These are phyloP conservation scores for Moesziomyces antarcticus DNA, from an alignment of 1,284 basidiomycete species.

Conservation along the genomic window DNA sequence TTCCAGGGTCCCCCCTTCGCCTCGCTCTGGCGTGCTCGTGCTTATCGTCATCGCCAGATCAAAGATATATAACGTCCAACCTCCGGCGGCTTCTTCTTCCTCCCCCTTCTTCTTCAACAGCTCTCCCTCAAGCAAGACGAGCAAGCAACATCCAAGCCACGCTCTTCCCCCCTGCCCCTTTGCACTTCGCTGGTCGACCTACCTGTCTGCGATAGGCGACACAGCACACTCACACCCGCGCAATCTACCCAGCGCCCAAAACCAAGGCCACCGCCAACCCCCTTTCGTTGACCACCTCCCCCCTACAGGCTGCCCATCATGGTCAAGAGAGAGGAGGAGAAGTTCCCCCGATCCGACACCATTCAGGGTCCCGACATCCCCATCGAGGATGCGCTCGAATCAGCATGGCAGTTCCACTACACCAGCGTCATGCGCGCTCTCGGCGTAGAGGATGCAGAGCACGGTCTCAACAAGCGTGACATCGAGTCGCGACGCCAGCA, in stretches of 20 bases:
- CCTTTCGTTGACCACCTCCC: too few relatives aligned
- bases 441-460: slow-evolving; percentile 44
- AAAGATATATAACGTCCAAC: slow-evolving; percentile 33
- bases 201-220: slow-evolving; percentile 45
- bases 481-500: slow-evolving; percentile 45
- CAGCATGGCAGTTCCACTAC: slow-evolving; percentile 47
- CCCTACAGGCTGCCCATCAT: slow-evolving; percentile 12
- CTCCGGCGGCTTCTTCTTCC: slow-evolving; percentile 42
- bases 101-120: slow-evolving; percentile 19
- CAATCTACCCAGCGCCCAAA: not conserved
- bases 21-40: not conserved
- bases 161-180: not conserved
- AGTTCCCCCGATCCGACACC: slow-evolving; percentile 45
- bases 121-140: slow-evolving; percentile 11
- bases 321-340: slow-evolving; percentile 39
- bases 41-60: slow-evolving; percentile 1
- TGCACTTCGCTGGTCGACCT: slow-evolving; percentile 13
- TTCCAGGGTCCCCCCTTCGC: slow-evolving; percentile 3
- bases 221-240: not conserved
- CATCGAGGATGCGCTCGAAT: slow-evolving; percentile 32
- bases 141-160: not conserved
- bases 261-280: too few relatives aligned
- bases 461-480: slow-evolving; percentile 53
- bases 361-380: slow-evolving; percentile 45
- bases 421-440: slow-evolving; percentile 44